These are phyloP conservation scores for Yamagishiella unicocca DNA, from an alignment of 139 green algal species.

Conservation along the genomic window DNA sequence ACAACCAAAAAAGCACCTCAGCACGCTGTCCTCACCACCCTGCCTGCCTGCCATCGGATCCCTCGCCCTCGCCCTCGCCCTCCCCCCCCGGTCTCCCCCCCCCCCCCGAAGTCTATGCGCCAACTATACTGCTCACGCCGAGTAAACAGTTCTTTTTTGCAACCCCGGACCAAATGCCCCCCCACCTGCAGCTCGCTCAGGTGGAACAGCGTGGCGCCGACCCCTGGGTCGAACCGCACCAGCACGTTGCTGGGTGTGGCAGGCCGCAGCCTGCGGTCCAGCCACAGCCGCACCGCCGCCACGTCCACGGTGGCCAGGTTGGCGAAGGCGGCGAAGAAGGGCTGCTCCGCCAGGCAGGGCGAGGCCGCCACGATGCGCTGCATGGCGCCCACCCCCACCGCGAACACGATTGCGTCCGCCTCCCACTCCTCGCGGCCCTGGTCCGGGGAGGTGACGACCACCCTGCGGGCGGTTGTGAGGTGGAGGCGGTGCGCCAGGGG, in stretches of 20 bases:
- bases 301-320: conserved; percentile 81
- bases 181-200: conserved; percentile 65
- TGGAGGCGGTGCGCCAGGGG: neutral
- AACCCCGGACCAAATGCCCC: neutral
- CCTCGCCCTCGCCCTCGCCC: too few species aligned
- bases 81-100: too few species aligned
- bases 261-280: conserved; percentile 72
- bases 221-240: conserved; percentile 77
- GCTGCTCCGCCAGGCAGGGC: neutral
- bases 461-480: neutral
- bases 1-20: too few species aligned
- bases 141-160: too few species aligned
- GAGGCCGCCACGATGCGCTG: conserved; percentile 39
- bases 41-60: too few species aligned
- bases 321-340: conserved; percentile 63
- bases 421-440: conserved; percentile 30
- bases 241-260: conserved; percentile 85
- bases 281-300: conserved; percentile 81
- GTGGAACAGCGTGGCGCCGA: conserved; percentile 88
- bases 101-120: too few species aligned
- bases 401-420: conserved; percentile 88
- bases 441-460: conserved; percentile 22
- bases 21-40: too few species aligned
- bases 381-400: conserved; percentile 70
- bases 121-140: too few species aligned